Percentiles rank a stretch among this genome's conserved stretches.
These are phyloP conservation scores for Capronia americana DNA, from an alignment of 2,329 filamentous ascomycete genomes.

Conservation along the genomic window DNA sequence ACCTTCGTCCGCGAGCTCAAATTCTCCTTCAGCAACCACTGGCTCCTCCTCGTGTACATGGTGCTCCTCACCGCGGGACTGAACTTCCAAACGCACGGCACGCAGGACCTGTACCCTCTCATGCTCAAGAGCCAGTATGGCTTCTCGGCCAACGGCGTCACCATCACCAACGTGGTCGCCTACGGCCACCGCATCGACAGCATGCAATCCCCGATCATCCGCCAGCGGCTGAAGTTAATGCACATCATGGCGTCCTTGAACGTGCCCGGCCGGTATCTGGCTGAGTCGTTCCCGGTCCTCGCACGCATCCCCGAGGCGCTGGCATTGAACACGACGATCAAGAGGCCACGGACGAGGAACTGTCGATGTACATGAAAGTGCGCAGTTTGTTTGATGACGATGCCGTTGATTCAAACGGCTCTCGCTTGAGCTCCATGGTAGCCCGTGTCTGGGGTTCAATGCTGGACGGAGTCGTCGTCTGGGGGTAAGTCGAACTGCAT, in stretches of 20 bases:
- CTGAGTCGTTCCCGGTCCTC: slow-evolving; percentile 45
- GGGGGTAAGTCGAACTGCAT: slow-evolving; percentile 76
- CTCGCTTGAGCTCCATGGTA: slow-evolving; percentile 92
- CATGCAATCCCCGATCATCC: slow-evolving; percentile 45
- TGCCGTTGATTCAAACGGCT: slow-evolving; percentile 77
- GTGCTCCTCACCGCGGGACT: slow-evolving; percentile 88
- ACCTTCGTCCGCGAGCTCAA: slow-evolving; percentile 79
- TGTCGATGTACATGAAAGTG: slow-evolving; percentile 76
- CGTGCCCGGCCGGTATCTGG: slow-evolving; percentile 48
- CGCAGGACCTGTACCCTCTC: slow-evolving; percentile 69
- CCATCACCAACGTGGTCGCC: slow-evolving; percentile 73
- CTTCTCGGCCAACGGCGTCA: slow-evolving; percentile 65
- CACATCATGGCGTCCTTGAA: slow-evolving; percentile 47
- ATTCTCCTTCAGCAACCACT: slow-evolving; percentile 78
- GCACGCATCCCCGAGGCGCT: slow-evolving; percentile 42
- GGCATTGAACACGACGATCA: slow-evolving; percentile 99
- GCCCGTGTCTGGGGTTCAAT: slow-evolving; percentile 96
- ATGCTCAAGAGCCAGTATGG: slow-evolving; percentile 64
- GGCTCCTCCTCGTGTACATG: slow-evolving; percentile 79
- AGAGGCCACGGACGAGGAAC: slow-evolving; percentile 80
- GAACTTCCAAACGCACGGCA: slow-evolving; percentile 74
- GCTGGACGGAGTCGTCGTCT: slow-evolving; percentile 97
- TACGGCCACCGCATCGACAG: slow-evolving; percentile 48
- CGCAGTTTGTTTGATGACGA: slow-evolving; percentile 77
- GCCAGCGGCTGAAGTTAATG: slow-evolving; percentile 45